These are phyloP conservation scores for Pseudovirgaria hyperparasitica DNA, from an alignment of 2,329 filamentous ascomycete genomes.

Conservation along the genomic window DNA sequence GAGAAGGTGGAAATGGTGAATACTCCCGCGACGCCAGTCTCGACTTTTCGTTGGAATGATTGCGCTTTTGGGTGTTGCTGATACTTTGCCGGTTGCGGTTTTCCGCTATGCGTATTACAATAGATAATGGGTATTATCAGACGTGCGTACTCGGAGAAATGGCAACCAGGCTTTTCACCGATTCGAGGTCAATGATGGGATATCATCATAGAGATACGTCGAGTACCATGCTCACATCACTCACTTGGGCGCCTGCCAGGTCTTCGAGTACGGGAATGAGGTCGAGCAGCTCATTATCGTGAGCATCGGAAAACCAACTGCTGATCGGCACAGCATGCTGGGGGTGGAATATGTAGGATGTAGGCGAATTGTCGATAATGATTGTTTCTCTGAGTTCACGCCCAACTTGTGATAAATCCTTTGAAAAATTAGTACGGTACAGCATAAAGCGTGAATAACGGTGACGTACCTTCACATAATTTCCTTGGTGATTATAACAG, in stretches of 20 bases:
- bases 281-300: slow-evolving; percentile 96
- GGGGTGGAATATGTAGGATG: slow-evolving; percentile 98
- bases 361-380: slow-evolving; percentile 98
- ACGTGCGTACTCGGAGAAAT: too few species aligned
- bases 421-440: slow-evolving; percentile 4
- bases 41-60: too few species aligned
- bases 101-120: too few species aligned
- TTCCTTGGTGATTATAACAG: slow-evolving; percentile 98
- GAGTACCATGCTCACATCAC: slow-evolving; percentile 93
- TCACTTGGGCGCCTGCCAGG: slow-evolving; percentile 73
- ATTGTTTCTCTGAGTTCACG: slow-evolving; percentile 94
- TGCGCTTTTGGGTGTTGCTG: too few species aligned
- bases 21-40: too few species aligned
- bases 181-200: slow-evolving; percentile 11
- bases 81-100: too few species aligned
- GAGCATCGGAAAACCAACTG: slow-evolving; percentile 99
- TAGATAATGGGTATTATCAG: too few species aligned
- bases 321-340: slow-evolving; percentile 98
- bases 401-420: slow-evolving; percentile 91
- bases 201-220: slow-evolving; percentile 58
- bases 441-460: slow-evolving; percentile 1
- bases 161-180: too few species aligned
- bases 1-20: too few species aligned
- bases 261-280: slow-evolving; percentile 97
- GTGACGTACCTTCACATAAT: slow-evolving; percentile 71